phyloP scores from a whole-genome alignment of 2,329 filamentous ascomycete genomes.

The Curvularia sp. region DNA sequence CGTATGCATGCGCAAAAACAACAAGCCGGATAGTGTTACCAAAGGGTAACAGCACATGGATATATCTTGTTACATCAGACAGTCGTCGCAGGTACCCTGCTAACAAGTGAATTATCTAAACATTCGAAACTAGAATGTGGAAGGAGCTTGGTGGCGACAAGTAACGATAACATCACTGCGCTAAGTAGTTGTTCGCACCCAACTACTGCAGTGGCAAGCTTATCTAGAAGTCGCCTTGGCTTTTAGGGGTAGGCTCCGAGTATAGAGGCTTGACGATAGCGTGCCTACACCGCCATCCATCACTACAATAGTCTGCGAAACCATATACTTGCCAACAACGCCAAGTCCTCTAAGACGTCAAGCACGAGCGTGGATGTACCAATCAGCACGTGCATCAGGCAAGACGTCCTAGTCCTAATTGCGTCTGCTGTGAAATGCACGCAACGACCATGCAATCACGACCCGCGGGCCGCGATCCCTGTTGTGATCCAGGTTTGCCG shows the following conservation, averaged over 20 bases:
- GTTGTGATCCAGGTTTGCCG: slow-evolving; percentile 6
- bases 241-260: neutral
- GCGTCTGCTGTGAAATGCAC: neutral
- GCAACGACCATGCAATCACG: neutral
- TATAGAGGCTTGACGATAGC: neutral
- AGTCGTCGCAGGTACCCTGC: neutral
- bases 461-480: slow-evolving; percentile 12
- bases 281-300: neutral
- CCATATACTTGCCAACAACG: neutral
- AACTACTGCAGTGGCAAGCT: neutral
- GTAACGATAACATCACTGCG: neutral
- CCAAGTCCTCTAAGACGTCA: neutral
- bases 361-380: neutral
- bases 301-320: slow-evolving; percentile 15
- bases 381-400: neutral
- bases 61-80: slow-evolving; percentile 19
- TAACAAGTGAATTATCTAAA: neutral
- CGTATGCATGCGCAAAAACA: slow-evolving; percentile 20
- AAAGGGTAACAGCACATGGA: slow-evolving; percentile 25
- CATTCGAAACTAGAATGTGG: neutral
- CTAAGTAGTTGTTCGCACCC: neutral
- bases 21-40: slow-evolving; percentile 20
- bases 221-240: neutral
- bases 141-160: neutral
- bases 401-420: slow-evolving; percentile 3